Base-by-base conservation (phyloP, 2,329 filamentous ascomycete species). In the Colletotrichum ledebouriae region DNA sequence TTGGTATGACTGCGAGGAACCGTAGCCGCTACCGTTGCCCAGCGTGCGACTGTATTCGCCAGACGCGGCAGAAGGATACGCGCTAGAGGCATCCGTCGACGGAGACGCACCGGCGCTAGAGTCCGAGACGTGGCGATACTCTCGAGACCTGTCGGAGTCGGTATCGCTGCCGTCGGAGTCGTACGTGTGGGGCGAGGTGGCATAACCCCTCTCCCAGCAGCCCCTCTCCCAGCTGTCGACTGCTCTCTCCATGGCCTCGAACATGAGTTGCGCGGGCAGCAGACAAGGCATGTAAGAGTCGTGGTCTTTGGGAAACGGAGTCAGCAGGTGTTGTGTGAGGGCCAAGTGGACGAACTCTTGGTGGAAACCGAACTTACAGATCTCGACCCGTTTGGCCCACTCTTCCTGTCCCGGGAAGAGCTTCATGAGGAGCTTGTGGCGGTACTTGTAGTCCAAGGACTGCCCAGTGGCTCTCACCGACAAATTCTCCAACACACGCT, bases 401-500 rank as follows among this genome's bases (percentile, higher is more conserved):
- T 69, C 66, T 17, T 69, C 66, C 34, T 69, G 61, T 2, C 66
- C 66, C 6, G 66, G 66, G 37, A 66, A 69, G 17, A 69, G 62
- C 41, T 69, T 69, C 66, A 66, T 69, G 34, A 69, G 56, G 7
- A 69, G 66, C 29, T 69, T 69, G 34, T 69, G 55, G 12, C 66
- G 49, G 37, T 69, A 69, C 49, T 69, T 69, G 49, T 69, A 69
- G 37, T 69, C 66, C 10, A 69, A 42, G 7, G 66, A 59, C 13
- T 69, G 66, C 2, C 66, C 66, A 13, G 60, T 69, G 1, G 66
- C 66, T n/a, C 66, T 55, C 7, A 69, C 66, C 2, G 66, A 69
- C 7, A 69, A 37, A 3, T 50, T 66, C 41, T 69, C 66, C 55
- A 69, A 34, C 4, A 69, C 66, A 6, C 66, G 61, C 12, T 66